Percentiles rank a stretch among this genome's conserved stretches.
Conservation (phyloP, 148 eudicot genomes). For the Camellia granthamiana region DNA sequence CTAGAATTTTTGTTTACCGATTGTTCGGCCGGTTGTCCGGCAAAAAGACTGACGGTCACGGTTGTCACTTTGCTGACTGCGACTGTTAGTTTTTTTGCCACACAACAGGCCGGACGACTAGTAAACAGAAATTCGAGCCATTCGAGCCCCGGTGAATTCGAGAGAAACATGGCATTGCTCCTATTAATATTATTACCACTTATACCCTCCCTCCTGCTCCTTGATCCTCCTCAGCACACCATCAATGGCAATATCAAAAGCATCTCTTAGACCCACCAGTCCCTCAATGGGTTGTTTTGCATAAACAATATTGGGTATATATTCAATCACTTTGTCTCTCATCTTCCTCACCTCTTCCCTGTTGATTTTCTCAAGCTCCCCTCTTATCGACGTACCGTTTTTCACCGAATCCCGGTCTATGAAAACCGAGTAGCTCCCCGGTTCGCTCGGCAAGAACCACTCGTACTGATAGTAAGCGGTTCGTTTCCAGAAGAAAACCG, state of each 20-base stretch:
- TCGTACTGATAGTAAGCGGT: conserved; percentile 81
- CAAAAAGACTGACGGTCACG: no score
- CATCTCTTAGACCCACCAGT: conserved; percentile 56
- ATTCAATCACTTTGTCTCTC: conserved; percentile 83
- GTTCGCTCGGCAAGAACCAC: conserved; percentile 77
- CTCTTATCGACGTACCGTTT: conserved; percentile 59
- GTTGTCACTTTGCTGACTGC: no score
- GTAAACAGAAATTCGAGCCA: no score
- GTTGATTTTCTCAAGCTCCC: conserved; percentile 45
- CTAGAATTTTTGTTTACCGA: no score
- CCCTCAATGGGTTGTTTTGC: conserved; percentile 49
- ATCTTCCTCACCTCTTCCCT: conserved; percentile 49
- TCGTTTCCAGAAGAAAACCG: conserved; percentile 86
- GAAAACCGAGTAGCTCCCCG: conserved; percentile 87
- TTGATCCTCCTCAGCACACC: conserved; percentile 60
- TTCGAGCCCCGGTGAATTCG: no score
- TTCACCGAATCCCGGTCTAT: conserved; percentile 67
- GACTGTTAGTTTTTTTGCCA: no score
- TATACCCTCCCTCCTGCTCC: conserved; percentile 45
- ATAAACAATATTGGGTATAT: conserved; percentile 63
- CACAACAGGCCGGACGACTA: no score
- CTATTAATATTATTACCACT: conserved; percentile 32
- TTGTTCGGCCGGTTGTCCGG: rapidly evolving
- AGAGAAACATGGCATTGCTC: no score
- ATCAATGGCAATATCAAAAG: conserved; percentile 73